Evolutionary conservation across 208 protist species (phyloP), one percentile per base, ranked within the genome.

Genomic region (Wallacemonas rigidus): DNA sequence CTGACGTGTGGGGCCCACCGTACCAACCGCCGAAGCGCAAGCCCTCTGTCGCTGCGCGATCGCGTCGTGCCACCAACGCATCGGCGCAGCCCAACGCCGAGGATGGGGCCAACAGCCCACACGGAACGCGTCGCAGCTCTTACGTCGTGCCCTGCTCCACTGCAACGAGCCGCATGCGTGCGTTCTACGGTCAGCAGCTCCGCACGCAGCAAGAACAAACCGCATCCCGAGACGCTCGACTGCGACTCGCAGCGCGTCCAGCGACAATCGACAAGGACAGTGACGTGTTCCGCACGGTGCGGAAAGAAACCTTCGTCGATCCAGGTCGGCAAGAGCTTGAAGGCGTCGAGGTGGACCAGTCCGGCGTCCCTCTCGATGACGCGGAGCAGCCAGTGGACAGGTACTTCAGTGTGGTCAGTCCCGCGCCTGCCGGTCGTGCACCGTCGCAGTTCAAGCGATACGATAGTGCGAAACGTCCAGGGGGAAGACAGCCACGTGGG

Each of bases 91-190:
- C 8, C 45, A 50, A 12, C 8, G 45, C 8, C 45, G 45, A 12
- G 8, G 45, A 14, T 12, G 45, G 8, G 45, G 45, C 1, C 45
- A 50, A 14, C 45, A 50, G 8, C 8, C 12, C 45, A 50, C 8
- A 50, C 53, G 9, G 53, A 58, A 5, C 7, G 11, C 60, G 60
- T 7, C 36, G 60, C 38, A 41, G 41, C 14, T 65, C 60, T 4
- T 65, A 65, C 40, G 60, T 65, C 11, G 60, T 65, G 60, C 60
- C 60, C 43, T 65, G 12, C 60, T 65, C 60, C 60, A 75, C 71
- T 12, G 43, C 64, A 35, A 69, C 71, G 36, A 69, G 58, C 41
- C 71, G 71, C 35, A 56, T 75, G 45, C 71, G 71, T 2, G 60
- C 47, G 17, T 75, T 75, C 71, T 51, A 75, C 41, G 54, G 58